phyloP scores from a whole-genome alignment of 768 basidiomycete genomes.

The Rossbeevera mucosa region DNA sequence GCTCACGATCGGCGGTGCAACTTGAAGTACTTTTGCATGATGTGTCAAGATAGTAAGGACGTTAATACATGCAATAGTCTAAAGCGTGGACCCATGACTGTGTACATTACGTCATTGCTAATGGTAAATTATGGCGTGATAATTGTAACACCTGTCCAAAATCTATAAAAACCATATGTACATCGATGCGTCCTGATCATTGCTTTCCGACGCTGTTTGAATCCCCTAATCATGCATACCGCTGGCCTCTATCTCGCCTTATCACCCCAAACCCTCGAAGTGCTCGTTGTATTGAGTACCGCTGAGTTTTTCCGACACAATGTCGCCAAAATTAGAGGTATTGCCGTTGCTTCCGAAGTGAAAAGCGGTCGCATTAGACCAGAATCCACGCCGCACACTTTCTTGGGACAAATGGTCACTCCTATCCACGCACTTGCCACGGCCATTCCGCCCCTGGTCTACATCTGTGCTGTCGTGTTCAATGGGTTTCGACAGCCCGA shows the following conservation, averaged over 20 bases:
- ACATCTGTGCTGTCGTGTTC: conserved; percentile 18
- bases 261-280: conserved; percentile 10
- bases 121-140: too few relatives aligned
- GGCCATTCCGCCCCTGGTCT: conserved; percentile 20
- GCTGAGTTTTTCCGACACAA: conserved; percentile 1
- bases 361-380: conserved; percentile 16
- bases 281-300: conserved; percentile 13
- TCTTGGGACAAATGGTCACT: conserved; percentile 22
- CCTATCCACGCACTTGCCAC: conserved; percentile 22
- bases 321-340: neutral
- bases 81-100: too few relatives aligned
- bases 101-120: too few relatives aligned
- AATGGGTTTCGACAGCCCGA: conserved; percentile 26
- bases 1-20: conserved; percentile 12
- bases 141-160: too few relatives aligned
- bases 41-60: too few relatives aligned
- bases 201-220: neutral
- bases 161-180: too few relatives aligned
- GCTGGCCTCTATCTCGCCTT: conserved; percentile 11
- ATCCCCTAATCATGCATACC: conserved; percentile 9
- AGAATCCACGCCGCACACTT: conserved; percentile 9
- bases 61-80: too few relatives aligned
- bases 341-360: neutral
- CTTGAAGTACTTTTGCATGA: too few relatives aligned
- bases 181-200: too few relatives aligned